These are phyloP conservation scores for Solanum chilense DNA, from an alignment of 257 asterid species.

Conservation along the genomic window DNA sequence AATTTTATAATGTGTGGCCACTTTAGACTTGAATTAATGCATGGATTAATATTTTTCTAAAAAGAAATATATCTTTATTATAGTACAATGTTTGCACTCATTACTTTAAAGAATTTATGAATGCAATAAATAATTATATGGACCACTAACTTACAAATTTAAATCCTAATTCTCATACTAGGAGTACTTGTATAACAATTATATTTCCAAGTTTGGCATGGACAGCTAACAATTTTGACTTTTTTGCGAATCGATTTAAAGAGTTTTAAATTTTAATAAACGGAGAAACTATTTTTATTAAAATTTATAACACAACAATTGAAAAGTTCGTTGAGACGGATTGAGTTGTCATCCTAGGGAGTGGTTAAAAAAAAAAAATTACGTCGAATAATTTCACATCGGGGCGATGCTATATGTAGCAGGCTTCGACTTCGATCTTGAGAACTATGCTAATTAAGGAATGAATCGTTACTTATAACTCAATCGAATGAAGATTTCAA, in stretches of 20 bases:
- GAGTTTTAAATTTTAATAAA: background rate
- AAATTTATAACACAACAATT: background rate
- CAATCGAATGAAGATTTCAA: background rate
- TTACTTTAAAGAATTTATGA: background rate
- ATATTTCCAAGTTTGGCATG: background rate
- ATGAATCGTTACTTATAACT: too few species aligned
- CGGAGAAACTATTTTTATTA: background rate
- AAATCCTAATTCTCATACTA: background rate
- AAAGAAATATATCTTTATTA: background rate
- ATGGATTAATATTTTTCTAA: background rate
- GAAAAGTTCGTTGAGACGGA: background rate
- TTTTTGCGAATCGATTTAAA: background rate
- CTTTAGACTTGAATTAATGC: background rate
- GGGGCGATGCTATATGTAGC: background rate
- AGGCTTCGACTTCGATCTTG: background rate
- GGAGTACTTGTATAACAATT: background rate
- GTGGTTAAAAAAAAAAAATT: background rate
- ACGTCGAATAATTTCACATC: background rate
- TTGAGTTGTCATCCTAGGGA: background rate
- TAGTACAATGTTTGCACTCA: background rate
- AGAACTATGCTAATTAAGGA: too few species aligned
- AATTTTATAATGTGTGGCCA: background rate
- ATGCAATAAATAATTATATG: background rate
- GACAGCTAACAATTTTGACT: background rate
- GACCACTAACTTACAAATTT: background rate